Conservation (phyloP, 495 filamentous ascomycete species). For the Hypoxylon lenormandii region DNA sequence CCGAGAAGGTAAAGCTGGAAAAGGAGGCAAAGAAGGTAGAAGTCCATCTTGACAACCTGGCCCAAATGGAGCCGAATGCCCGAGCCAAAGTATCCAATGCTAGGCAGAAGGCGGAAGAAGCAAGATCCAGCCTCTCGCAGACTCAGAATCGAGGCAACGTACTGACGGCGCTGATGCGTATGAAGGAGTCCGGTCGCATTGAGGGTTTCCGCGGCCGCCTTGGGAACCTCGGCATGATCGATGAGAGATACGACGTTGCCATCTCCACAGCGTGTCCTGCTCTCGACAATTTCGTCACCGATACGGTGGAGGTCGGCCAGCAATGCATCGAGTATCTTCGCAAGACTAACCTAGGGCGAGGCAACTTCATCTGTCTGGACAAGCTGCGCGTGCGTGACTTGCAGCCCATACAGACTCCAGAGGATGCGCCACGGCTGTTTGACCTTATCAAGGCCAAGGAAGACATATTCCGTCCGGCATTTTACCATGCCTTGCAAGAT, state of each 20-base stretch:
- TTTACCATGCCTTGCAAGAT: slow-evolving; percentile 92
- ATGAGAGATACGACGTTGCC: slow-evolving; percentile 91
- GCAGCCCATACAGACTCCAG: slow-evolving; percentile 82
- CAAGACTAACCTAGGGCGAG: slow-evolving; percentile 96
- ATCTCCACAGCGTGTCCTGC: slow-evolving; percentile 94
- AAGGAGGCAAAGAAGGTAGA: slow-evolving; percentile 78
- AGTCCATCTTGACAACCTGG: slow-evolving; percentile 75
- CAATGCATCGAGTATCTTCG: slow-evolving; percentile 97
- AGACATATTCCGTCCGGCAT: slow-evolving; percentile 86
- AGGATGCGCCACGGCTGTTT: slow-evolving; percentile 90
- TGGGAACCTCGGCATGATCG: slow-evolving; percentile 94
- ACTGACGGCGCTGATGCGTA: slow-evolving; percentile 86
- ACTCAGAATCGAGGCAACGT: slow-evolving; percentile 94
- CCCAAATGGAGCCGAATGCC: slow-evolving; percentile 80
- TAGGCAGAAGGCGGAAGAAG: slow-evolving; percentile 94
- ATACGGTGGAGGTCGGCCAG: slow-evolving; percentile 92
- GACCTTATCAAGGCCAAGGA: slow-evolving; percentile 92
- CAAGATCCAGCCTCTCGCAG: slow-evolving; percentile 84
- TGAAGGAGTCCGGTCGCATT: slow-evolving; percentile 95
- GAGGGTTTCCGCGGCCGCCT: slow-evolving; percentile 96
- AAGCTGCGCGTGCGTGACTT: slow-evolving; percentile 82
- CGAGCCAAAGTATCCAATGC: slow-evolving; percentile 84
- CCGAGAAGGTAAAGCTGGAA: slow-evolving; percentile 75
- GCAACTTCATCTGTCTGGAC: slow-evolving; percentile 95
- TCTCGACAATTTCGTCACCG: slow-evolving; percentile 94